These are phyloP conservation scores for Mycena kentingensis DNA, from an alignment of 768 basidiomycete species.

Conservation along the genomic window DNA sequence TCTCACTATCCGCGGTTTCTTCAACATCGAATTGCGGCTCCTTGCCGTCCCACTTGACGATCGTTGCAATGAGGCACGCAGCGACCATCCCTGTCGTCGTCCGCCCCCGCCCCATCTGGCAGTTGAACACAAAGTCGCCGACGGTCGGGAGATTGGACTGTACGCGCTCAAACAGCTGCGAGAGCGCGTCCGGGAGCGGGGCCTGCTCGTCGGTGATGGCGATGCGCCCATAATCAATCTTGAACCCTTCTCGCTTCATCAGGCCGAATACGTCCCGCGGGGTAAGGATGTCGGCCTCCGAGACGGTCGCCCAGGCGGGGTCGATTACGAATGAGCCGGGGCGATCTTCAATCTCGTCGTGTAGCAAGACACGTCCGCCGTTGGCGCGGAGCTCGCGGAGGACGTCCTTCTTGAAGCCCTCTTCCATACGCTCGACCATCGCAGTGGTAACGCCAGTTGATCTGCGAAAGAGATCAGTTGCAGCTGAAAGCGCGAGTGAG, in stretches of 20 bases:
- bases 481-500: not conserved
- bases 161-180: conserved; percentile 76
- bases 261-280: conserved; percentile 79
- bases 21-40: conserved; percentile 40
- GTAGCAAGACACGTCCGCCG: conserved; percentile 81
- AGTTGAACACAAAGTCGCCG: conserved; percentile 90
- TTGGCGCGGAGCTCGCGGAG: conserved; percentile 74
- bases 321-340: conserved; percentile 89
- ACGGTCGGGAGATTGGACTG: conserved; percentile 55
- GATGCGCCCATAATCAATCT: conserved; percentile 86
- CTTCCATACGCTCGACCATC: conserved; percentile 91
- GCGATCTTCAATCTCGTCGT: conserved; percentile 93
- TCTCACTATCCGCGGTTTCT: conserved; percentile 36
- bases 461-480: conserved; percentile 40
- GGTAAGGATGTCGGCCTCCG: conserved; percentile 82
- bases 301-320: conserved; percentile 91
- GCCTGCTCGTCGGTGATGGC: conserved; percentile 98
- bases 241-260: conserved; percentile 77
- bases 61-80: conserved; percentile 82
- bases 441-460: conserved; percentile 92
- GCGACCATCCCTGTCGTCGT: conserved; percentile 98
- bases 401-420: conserved; percentile 84
- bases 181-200: conserved; percentile 85
- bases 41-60: conserved; percentile 57
- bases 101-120: conserved; percentile 90